Evolutionary conservation across 2,329 filamentous ascomycete species (phyloP), one percentile per base, ranked within the genome.

Genomic region (Xylaria digitata): DNA sequence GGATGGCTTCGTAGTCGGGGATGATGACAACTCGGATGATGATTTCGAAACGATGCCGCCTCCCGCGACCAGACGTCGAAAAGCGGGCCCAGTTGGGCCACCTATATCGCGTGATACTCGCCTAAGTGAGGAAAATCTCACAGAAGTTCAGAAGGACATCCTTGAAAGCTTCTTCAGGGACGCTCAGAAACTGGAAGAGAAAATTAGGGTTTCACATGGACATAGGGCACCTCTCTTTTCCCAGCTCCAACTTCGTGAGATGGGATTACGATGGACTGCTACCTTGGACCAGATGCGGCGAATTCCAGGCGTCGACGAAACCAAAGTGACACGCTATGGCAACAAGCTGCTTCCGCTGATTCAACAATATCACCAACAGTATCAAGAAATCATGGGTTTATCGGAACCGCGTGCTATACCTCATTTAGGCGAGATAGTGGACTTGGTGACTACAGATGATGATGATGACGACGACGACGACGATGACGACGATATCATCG

Each of bases 261-360:
- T 96, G 90, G 90, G 87, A 13, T 87, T 93, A 56, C 79, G 83
- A 40, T 91, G 91, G 83, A 92, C 91, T 0, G 83, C 81, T 7
- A 87, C 83, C 8, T 73, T 87, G 9, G 84, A 86, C 17, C 81
- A 88, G 64, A 91, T 96, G 88, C 80, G 79, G 37, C 78, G 78
- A 8, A 91, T 95, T 55, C 84, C 84, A 0, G 86, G 85, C 9
- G 90, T 94, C 65, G 85, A 90, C 61, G 70, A 76, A 1, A 86
- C 88, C 30, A 90, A 88, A 74, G 89, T 93, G 26, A 75, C 82
- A 50, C 81, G 82, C 1, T 88, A 89, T 74, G 92, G 92, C 7
- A 80, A 78, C 40, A 83, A 82, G 60, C 88, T 95, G 68, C 76
- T 92, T 43, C 81, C 83, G 0, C 77, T 93, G 5, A 80, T 94